Evolutionary conservation across 805 yeast species (phyloP), one percentile per base, ranked within the genome.

Genomic region (Clavispora carvajalis): DNA sequence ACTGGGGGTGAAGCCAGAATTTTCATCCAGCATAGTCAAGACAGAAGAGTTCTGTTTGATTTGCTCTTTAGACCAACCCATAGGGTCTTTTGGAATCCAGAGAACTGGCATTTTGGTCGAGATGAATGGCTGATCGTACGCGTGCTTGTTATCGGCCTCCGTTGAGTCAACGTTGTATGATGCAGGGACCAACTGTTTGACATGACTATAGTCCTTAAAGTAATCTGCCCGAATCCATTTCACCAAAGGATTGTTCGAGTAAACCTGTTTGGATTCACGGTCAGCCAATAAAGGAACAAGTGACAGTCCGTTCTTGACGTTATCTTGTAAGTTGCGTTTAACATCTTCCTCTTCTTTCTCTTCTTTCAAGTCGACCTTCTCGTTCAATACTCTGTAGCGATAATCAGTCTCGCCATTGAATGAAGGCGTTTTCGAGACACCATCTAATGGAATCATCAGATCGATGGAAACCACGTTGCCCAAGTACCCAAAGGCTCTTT

Each of bases 71-170:
- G 95, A 84, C 51, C 87, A 74, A 1, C 98, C 98, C 76, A 79
- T 77, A 8, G 86, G 82, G 59, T 91, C 99, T 43, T 69, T 68
- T n/a, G 97, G 95, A 54, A 91, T 78, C 99, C 99, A 91, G 16
- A 91, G 65, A n/a, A 71, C 69, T 2, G 95, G 95, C 51, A 85
- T 75, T 34, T 69, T 59, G 0, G 82, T 82, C 21, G 77, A 66
- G 13, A 82, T 80, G 6, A 82, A 85, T 2, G 97, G 97, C 55
- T 74, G 76, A 54, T 79, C 78, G 62, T 82, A 91, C 0, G 95
- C 93, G 46, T 76, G 79, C 37, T 57, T 64, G 42, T 74, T 69
- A 43, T 77, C 80, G 16, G 57, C 66, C 12, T 61, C 71, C 19
- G 65, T 71, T n/a, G 72, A 68, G 16, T 59, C 63, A 15, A 58